A percentile compares a stretch with the other conserved stretches of the same genome.
These are phyloP conservation scores for Sporisorium iseilematis-ciliati DNA, from an alignment of 1,284 basidiomycete species.

Conservation along the genomic window DNA sequence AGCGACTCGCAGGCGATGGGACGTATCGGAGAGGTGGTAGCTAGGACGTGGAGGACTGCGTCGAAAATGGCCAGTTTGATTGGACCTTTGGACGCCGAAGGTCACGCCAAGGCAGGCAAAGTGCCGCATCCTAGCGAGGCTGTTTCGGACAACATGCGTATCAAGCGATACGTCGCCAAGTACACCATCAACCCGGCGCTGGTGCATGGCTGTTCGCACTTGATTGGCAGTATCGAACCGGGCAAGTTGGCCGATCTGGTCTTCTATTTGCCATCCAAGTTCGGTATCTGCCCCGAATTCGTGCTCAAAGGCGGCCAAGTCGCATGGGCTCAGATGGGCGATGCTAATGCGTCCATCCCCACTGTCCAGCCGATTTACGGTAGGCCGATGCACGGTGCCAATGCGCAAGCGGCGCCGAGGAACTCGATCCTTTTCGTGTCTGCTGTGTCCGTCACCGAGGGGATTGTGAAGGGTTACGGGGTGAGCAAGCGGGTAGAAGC, in stretches of 20 bases:
- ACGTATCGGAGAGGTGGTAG: slow-evolving; percentile 88
- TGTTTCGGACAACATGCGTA: slow-evolving; percentile 87
- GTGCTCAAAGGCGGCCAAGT: slow-evolving; percentile 95
- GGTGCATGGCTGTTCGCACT: slow-evolving; percentile 88
- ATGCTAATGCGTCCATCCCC: slow-evolving; percentile 87
- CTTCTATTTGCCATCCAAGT: slow-evolving; percentile 91
- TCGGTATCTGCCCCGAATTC: slow-evolving; percentile 91
- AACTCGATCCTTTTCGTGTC: slow-evolving; percentile 85
- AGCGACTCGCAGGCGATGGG: slow-evolving; percentile 99
- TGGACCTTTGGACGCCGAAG: slow-evolving; percentile 75
- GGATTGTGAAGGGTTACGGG: slow-evolving; percentile 78
- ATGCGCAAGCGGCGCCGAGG: slow-evolving; percentile 79
- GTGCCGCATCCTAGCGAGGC: slow-evolving; percentile 71
- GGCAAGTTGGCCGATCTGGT: slow-evolving; percentile 93
- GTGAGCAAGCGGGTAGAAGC: slow-evolving; percentile 81
- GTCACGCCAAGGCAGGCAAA: background rate
- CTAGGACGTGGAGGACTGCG: slow-evolving; percentile 95
- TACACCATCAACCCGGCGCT: slow-evolving; percentile 98
- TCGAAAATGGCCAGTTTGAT: slow-evolving; percentile 88
- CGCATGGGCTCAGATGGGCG: slow-evolving; percentile 90
- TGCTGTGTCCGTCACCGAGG: slow-evolving; percentile 53
- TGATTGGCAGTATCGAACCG: slow-evolving; percentile 85
- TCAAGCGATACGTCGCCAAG: slow-evolving; percentile 95
- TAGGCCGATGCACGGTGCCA: slow-evolving; percentile 89
- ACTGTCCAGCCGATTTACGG: slow-evolving; percentile 89